Base-by-base conservation (phyloP, 2,329 filamentous ascomycete species). In the Aspergillus proliferans region DNA sequence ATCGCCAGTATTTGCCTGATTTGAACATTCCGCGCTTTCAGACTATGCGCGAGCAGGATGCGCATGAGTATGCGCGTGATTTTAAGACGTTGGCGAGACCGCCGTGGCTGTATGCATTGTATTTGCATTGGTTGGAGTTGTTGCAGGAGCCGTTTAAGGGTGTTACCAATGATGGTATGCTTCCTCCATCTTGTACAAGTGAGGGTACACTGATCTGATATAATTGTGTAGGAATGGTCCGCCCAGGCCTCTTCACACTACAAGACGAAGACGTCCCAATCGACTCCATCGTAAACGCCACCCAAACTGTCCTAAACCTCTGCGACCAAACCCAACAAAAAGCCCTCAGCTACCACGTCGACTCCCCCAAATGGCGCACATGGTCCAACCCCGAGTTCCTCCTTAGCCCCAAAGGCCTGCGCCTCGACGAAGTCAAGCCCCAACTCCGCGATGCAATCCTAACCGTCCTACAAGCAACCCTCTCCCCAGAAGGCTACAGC, bases 361-460 rank as follows among this genome's bases (percentile, higher is more conserved):
- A 87, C 68, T 82, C 83, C 1, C 80, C 80, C 1, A 82, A 87
- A 60, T 89, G 85, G 85, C 80, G 86, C 43, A 81, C 84, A 9
- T 82, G 79, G 79, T 80, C 76, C 6, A 90, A 90, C 62, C 86
- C 86, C 0, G 86, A 90, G 62, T 86, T 89, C 55, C 72, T 88
- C 0, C 71, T 89, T 12, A 78, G 79, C 47, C 71, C 83, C 64
- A 85, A 86, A 63, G 86, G 86, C 4, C 65, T 90, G 1, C 80
- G 86, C 1, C 77, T 89, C 0, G 86, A 90, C 57, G 83, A 87
- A 57, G 51, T 83, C 22, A 70, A 61, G 1, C 50, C 68, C 0
- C 45, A 71, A 0, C 63, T 78, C 18, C 74, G 77, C 2, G 64
- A 71, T 19, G 68, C 76, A 22, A 76, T 84, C 5, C 69, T 87